Evolutionary conservation across 169 alveolate species (phyloP), one percentile per base, ranked within the genome.

Genomic region (Sarcocystis neurona): DNA sequence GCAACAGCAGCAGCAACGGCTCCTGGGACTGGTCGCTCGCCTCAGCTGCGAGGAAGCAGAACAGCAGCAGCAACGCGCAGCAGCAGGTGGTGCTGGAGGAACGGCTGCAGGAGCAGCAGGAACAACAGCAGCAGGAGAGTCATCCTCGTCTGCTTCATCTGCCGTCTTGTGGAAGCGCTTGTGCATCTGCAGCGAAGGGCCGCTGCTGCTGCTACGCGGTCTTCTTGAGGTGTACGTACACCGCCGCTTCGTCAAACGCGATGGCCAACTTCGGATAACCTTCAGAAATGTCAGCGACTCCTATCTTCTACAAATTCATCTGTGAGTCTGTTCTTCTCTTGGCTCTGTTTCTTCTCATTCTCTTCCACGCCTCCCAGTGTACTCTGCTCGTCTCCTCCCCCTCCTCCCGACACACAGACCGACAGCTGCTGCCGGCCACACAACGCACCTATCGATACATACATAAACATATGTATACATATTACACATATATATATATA

Each of bases 171-270:
- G 75, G 75, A 63, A n/a, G 75, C 75, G 75, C 4, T 5, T 43
- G 75, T 63, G 75, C 41, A 2, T 63, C 75, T 12, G 46, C 37
- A 0, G 46, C 8, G 41, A 63, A 41, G 75, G 75, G 43, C 27
- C 75, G 34, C 75, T 63, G 10, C 32, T 15, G 20, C 75, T 63
- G 20, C 75, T 63, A 1, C 75, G 46, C 43, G 41, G 75, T n/a
- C 41, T 63, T n/a, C 75, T 63, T n/a, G 75, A 63, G 75, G 75
- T 63, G 75, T 63, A 27, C 32, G 75, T 63, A 63, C 75, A 63
- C 75, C 75, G 75, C 44, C 27, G 32, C 27, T 63, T 63, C 43
- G 75, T 30, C 41, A 63, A 63, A n/a, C 27, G 32, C 4, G 75
- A 63, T 15, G 75, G 75, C 10, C 8, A 6, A n/a, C 43, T 63